phyloP scores from a whole-genome alignment of 345 rosid species.

The Xanthoceras sorbifolium region DNA sequence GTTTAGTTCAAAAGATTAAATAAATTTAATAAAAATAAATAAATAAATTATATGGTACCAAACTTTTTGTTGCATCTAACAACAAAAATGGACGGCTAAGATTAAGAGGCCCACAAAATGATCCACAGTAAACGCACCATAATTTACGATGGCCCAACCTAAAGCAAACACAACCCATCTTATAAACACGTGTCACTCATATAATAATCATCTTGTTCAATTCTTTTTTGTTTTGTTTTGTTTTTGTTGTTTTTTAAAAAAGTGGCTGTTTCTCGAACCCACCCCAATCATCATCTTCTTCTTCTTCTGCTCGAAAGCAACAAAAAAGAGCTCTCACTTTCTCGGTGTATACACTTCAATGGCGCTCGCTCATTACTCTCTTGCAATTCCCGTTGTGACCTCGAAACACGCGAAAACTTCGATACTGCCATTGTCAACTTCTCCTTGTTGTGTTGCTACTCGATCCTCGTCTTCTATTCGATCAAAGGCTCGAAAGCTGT shows the following conservation, averaged over 20 bases:
- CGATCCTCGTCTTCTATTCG: constrained; percentile 25
- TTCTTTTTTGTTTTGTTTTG: not conserved
- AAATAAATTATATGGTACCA: too few species aligned
- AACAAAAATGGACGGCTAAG: not conserved
- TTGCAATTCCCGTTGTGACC: constrained; percentile 48
- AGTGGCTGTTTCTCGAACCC: constrained; percentile 8
- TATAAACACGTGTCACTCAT: constrained; percentile 11
- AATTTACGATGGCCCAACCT: not conserved
- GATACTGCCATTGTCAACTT: constrained; percentile 22
- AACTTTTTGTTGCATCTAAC: too few species aligned
- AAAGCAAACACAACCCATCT: not conserved
- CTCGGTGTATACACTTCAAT: constrained; percentile 26
- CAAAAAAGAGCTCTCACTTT: not conserved
- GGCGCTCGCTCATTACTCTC: constrained; percentile 64
- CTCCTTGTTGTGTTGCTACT: constrained; percentile 16
- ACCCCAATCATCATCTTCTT: constrained; percentile 8
- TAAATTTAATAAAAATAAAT: too few species aligned
- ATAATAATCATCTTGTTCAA: constrained; percentile 14
- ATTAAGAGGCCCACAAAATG: not conserved
- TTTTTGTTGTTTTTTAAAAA: not conserved
- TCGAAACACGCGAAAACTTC: constrained; percentile 29
- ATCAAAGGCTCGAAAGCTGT: constrained; percentile 40
- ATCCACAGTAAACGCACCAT: not conserved
- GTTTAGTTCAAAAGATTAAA: too few species aligned
- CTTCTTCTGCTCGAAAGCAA: not conserved